Conservation (phyloP, 176 grass and related monocot species). For the Juncus inflexus region DNA sequence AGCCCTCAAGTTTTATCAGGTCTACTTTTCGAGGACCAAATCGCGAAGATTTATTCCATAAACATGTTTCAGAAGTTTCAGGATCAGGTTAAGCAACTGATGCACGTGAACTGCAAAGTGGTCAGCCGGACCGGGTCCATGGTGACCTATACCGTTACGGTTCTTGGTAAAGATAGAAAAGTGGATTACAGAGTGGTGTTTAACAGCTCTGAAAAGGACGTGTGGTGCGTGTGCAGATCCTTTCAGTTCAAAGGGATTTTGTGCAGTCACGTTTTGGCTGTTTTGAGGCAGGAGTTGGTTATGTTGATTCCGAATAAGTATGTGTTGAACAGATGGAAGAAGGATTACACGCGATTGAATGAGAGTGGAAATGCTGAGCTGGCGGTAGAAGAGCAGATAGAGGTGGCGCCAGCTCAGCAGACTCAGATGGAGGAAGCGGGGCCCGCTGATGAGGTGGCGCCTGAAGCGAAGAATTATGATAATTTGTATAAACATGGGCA, state of each 20-base stretch:
- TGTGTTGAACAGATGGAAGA: constrained; percentile 81
- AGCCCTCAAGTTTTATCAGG: constrained; percentile 70
- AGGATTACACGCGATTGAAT: constrained; percentile 72
- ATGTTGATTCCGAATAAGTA: constrained; percentile 68
- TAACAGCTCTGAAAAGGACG: constrained; percentile 72
- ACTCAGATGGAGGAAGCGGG: background rate
- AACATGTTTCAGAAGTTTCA: constrained; percentile 87
- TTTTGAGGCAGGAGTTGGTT: constrained; percentile 80
- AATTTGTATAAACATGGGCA: constrained; percentile 50
- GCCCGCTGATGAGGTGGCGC: background rate
- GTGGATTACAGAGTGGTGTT: constrained; percentile 80
- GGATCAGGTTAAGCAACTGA: constrained; percentile 85
- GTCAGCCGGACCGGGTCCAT: constrained; percentile 51
- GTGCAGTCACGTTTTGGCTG: constrained; percentile 82
- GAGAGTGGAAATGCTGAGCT: constrained; percentile 23
- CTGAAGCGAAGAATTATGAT: constrained; percentile 47
- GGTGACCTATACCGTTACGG: constrained; percentile 62
- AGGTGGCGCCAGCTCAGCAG: background rate
- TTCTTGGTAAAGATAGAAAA: constrained; percentile 72
- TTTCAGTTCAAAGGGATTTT: constrained; percentile 87
- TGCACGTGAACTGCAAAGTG: constrained; percentile 77
- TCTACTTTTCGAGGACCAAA: constrained; percentile 82
- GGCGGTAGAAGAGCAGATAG: constrained; percentile 20
- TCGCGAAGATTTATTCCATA: constrained; percentile 71
- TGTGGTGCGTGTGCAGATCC: constrained; percentile 84